Evolutionary conservation across 2,329 filamentous ascomycete species (phyloP), one percentile per base, ranked within the genome.

Genomic region (Albophoma yamanashiensis): DNA sequence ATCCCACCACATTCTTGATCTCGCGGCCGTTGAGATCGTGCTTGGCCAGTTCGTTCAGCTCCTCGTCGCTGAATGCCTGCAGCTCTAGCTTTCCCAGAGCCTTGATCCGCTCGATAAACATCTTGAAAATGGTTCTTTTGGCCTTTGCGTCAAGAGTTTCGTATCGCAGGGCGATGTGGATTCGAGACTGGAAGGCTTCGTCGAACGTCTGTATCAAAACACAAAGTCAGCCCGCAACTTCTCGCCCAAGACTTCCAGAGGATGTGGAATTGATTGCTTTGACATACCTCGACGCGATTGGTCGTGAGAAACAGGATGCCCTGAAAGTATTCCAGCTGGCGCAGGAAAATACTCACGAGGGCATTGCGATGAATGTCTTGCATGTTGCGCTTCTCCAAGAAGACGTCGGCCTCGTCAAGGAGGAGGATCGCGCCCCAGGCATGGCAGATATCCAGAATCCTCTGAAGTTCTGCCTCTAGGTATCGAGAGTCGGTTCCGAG

Each of bases 231-330:
- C 27, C 12, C 14, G 56, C 17, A 17, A 27, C 25, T 38, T 17
- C 27, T 40, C 31, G 64, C 58, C 62, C 43, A 40, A 60, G 56
- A 57, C 15, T 45, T 34, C 4, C 9, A 20, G 7, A 47, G 22
- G 7, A 47, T 1, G 22, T 47, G 3, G 4, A 39, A 20, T 42
- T 14, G 42, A 25, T 17, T 22, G 22, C 25, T 11, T 36, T 36
- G 36, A 71, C 73, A 58, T 69, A 80, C 79, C 76, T 89, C 84
- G 1, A 95, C 90, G 1, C 91, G 85, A 70, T 96, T 96, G 2
- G 92, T 96, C 0, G 92, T 96, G 34, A 96, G 74, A 76, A 96
- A 95, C 5, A 96, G 73, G 58, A 96, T 95, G 3, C 92, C 92
- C 69, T 95, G 89, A 75, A 95, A 96, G 72, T 96, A 96, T 73